Base-by-base conservation (phyloP, 768 basidiomycete species). In the Auriscalpium vulgare region DNA sequence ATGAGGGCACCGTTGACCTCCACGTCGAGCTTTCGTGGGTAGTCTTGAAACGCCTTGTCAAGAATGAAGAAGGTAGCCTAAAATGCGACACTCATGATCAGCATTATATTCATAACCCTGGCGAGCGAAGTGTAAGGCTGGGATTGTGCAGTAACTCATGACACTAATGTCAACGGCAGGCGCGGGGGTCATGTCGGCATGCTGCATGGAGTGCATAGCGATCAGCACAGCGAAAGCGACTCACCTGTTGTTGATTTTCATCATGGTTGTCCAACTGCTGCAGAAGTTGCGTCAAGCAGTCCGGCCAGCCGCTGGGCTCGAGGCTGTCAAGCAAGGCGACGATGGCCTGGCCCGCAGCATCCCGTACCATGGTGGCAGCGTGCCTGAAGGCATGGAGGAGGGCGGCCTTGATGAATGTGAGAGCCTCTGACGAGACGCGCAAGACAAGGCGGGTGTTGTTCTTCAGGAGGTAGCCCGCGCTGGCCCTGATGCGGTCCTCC, bases 391-490 rank as follows among this genome's bases (percentile, higher is more conserved):
- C 89, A 59, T 82, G 78, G 7, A 94, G 81, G 35, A 92, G 82
- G 47, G 87, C 81, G 34, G 73, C 74, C 71, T 93, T 90, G 61
- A 89, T 83, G 66, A 84, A 90, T 50, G 81, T 75, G 35, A 80
- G 76, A 17, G 92, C 87, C 48, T 85, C 80, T n/a, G 78, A 75
- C 21, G 83, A 74, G 7, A 83, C 80, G 49, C 75, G 78, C 53
- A 93, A 76, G 67, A 93, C 85, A 61, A 87, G 79, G 56, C 84
- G 80, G 45, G 90, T 81, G 65, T 93, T 94, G 72, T 99, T 98
- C 83, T 99, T 99, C 71, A 99, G 83, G 23, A 97, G 78, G 65
- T 97, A 91, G 44, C 95, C 95, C 29, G 95, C 95, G 74, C 97
- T 95, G 57, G 91, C 89, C 51, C 95, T 84, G 69, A 95, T 91